Evolutionary conservation across 352 stramenopile genomes (phyloP), one percentile per base, ranked within the genome.

Genomic region (Plasmopara muralis): DNA sequence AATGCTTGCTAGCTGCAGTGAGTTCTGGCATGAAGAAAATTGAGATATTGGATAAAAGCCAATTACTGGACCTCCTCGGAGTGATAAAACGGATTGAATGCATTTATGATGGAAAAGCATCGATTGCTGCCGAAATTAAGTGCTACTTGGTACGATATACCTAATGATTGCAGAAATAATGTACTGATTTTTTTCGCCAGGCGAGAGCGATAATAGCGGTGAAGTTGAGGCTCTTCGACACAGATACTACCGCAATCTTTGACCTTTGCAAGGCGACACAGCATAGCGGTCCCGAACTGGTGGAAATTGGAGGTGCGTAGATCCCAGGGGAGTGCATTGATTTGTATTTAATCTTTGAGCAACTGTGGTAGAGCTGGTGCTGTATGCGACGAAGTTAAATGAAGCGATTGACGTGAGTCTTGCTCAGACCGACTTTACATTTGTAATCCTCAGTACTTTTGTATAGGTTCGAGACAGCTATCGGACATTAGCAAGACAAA

Each of bases 1-100:
- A 83, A 41, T 85, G 74, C 15, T 59, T 89, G 20, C 46, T 89
- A 28, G 75, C 77, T 52, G 71, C 77, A 25, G 63, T 90, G 9
- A 77, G 73, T 20, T 70, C 55, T 35, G 60, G 69, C 30, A 82
- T 90, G 63, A 68, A 61, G 15, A 70, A 55, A 15, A 66, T 90
- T 14, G 77, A 87, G 14, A 65, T 60, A 14, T 48, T 83, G 18
- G 68, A 80, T 14, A 68, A 51, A 9, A 47, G 29, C 4, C 48
- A 66, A 9, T 48, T 89, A 2, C n/a, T 56, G 12, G 35, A 53
- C 16, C 38, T 89, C 20, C 63, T 85, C 14, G 50, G 64, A 46
- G 53, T 84, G 41, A 72, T 87, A 46, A 46, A 54, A 14, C 57
- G 73, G 13, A 72, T 70, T 15, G 64, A 74, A 56, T 44, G 25